Evolutionary conservation across 306 rosid genomes (phyloP), one percentile per base, ranked within the genome.

Genomic region (Inga laurina): DNA sequence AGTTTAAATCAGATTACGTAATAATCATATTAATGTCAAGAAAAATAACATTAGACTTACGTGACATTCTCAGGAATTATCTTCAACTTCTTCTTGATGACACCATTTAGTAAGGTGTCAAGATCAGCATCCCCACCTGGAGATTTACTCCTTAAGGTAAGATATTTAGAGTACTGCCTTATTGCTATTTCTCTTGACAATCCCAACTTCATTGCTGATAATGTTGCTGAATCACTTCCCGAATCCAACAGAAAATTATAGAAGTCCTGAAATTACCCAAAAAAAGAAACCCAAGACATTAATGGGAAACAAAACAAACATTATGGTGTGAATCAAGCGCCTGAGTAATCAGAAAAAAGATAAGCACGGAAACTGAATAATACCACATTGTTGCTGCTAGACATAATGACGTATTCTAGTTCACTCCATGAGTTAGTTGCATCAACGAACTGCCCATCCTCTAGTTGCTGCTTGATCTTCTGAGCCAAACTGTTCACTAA

Each of bases 361-460:
- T 32, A 32, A 32, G 8, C 21, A 65, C 32, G 44, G 32, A 15
- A 32, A 65, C 70, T 65, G 43, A 14, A 65, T 15, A 57, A 27
- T 91, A 96, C 99, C 94, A 96, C 99, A 32, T 35, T 0, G 84
- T 92, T 92, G 87, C 93, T 92, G 79, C 43, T 35, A 0, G n/a
- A 2, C 8, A 49, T 1, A 79, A 96, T 90, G 61, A 68, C 18
- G 0, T 14, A 1, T 87, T 96, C 98, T 34, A 94, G 97, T 21
- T 81, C 73, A 35, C 27, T 27, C 99, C 99, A 96, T 2, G 93
- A 72, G 80, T 66, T 1, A 1, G 97, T 85, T 78, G 99, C 99
- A 3, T 89, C 89, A 39, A 43, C 88, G 49, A 85, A 89, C 48
- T 87, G 78, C 16, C 97, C 97, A 10, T 85, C 79, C 74, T 78